Percentiles rank a stretch among this genome's conserved stretches.
Evolutionary conservation across 108 stramenopile genomes (phyloP).

Genomic region (Nannochloropsis granulata): DNA sequence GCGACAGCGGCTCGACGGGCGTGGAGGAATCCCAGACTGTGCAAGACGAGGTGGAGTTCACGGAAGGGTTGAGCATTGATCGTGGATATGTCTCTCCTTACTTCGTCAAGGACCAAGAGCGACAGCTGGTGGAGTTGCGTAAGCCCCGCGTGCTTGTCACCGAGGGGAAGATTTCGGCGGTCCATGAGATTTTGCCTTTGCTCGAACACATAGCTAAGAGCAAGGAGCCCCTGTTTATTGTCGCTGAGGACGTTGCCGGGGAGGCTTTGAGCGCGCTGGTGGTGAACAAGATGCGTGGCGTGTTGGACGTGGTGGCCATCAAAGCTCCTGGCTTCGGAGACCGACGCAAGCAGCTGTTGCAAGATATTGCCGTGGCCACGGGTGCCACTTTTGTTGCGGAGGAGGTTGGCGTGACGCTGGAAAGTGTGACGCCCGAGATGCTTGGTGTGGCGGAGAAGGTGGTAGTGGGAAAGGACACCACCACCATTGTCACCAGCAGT

Average conservation of each 20-base stretch:
- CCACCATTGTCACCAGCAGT: conserved; percentile 87
- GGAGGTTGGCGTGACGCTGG: conserved; percentile 87
- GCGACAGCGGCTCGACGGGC: conserved; percentile 82
- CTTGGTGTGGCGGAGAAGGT: conserved; percentile 78
- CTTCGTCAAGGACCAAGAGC: conserved; percentile 91
- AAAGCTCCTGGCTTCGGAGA: conserved; percentile 91
- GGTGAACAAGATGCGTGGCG: conserved; percentile 96
- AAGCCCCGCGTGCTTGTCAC: conserved; percentile 60
- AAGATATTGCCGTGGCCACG: conserved; percentile 95
- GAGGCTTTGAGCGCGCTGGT: conserved; percentile 90
- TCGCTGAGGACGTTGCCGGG: conserved; percentile 90
- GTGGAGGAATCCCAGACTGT: conserved; percentile 90
- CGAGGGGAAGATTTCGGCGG: conserved; percentile 80
- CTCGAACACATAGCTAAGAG: conserved; percentile 85
- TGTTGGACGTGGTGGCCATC: conserved; percentile 84
- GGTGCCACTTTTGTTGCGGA: conserved; percentile 87
- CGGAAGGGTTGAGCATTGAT: conserved; percentile 92
- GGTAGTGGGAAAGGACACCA: conserved; percentile 73
- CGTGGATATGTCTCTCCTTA: conserved; percentile 92
- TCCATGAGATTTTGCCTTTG: conserved; percentile 82
- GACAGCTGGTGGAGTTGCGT: conserved; percentile 64
- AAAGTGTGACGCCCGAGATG: conserved; percentile 68
- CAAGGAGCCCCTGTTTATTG: conserved; percentile 83
- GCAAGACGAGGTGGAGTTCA: conserved; percentile 89
- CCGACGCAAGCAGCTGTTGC: conserved; percentile 75